Evolutionary conservation across 192 early-diverging fungal species (phyloP).

Genomic region (Umbelopsis ramanniana): DNA sequence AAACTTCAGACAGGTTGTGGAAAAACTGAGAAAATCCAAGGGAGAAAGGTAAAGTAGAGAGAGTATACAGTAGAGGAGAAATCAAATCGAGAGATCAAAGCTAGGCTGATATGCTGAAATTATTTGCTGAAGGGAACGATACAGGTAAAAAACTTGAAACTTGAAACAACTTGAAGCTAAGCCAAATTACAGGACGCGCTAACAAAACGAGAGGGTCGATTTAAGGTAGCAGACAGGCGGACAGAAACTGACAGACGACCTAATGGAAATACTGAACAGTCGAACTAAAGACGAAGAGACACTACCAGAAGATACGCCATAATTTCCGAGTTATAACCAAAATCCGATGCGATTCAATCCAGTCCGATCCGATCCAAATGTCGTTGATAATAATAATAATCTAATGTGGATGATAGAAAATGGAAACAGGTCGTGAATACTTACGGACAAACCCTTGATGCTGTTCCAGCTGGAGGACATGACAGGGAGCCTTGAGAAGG

Average conservation of each 20-base stretch:
- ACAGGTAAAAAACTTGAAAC: neutral
- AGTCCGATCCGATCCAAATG: neutral
- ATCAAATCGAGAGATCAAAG: neutral
- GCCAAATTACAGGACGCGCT: neutral
- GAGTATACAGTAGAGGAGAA: neutral
- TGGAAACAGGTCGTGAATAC: slow-evolving; percentile 7
- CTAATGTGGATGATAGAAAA: neutral
- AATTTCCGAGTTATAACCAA: too few relatives aligned
- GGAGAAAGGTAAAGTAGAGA: neutral
- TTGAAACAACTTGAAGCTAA: neutral
- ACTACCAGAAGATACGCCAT: too few relatives aligned
- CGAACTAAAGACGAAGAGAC: too few relatives aligned
- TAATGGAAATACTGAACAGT: too few relatives aligned
- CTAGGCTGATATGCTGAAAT: neutral
- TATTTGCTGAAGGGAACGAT: neutral
- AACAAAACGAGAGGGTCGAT: too few relatives aligned
- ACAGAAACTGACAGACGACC: too few relatives aligned
- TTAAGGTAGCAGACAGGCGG: too few relatives aligned
- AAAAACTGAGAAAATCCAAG: neutral
- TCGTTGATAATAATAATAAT: slow-evolving; percentile 7
- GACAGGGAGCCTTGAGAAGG: neutral
- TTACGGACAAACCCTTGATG: slow-evolving; percentile 14
- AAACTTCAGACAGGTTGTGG: too few relatives aligned
- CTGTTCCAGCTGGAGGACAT: neutral
- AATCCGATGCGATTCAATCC: too few relatives aligned